These are phyloP conservation scores for Leishmania braziliensis DNA, from an alignment of 208 protist genomes.

Conservation along the genomic window DNA sequence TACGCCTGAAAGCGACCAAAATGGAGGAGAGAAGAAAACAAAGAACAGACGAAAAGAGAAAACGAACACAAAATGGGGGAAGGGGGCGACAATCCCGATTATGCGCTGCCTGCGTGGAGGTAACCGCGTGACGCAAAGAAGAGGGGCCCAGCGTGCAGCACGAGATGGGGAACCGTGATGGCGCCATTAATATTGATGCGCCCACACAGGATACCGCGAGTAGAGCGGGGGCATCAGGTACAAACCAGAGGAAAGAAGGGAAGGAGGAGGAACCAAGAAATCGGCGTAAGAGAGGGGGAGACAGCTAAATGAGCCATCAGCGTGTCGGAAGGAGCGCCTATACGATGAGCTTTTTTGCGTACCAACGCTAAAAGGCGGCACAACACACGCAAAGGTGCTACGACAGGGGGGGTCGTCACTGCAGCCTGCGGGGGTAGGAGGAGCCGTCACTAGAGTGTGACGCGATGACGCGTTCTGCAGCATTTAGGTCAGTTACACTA, in stretches of 20 bases:
- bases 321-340: background rate
- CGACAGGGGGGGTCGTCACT: background rate
- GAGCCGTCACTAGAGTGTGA: background rate
- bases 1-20: conserved; percentile 1
- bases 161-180: background rate
- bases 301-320: background rate
- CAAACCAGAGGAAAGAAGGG: background rate
- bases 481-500: background rate
- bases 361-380: background rate
- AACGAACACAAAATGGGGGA: background rate
- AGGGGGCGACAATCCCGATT: background rate
- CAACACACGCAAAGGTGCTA: background rate
- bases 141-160: background rate
- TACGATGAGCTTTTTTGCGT: background rate
- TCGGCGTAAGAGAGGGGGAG: background rate
- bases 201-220: background rate
- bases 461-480: background rate
- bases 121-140: background rate
- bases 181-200: background rate
- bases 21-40: background rate
- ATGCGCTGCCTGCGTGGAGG: background rate
- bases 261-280: background rate
- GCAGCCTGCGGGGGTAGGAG: background rate
- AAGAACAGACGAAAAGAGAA: background rate
- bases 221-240: background rate